Evolutionary conservation across 768 basidiomycete genomes (phyloP).

Genomic region (Boletus barrowsii): DNA sequence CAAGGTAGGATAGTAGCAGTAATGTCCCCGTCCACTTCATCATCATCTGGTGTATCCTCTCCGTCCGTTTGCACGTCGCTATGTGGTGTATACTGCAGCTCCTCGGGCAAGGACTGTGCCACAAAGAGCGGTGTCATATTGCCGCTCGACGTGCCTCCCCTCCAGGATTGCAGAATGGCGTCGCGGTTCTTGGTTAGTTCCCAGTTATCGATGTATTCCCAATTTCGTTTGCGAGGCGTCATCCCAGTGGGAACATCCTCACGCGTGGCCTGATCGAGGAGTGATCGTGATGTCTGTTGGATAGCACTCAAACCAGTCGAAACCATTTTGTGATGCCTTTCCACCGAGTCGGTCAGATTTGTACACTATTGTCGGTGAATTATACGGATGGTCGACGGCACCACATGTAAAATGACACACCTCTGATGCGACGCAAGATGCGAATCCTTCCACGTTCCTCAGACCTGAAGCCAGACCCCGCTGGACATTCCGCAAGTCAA

Average conservation of each 20-base stretch:
- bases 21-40: slow-evolving; percentile 15
- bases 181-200: slow-evolving; percentile 64
- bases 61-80: slow-evolving; percentile 18
- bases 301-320: slow-evolving; percentile 45
- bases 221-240: slow-evolving; percentile 74
- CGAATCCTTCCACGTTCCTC: slow-evolving; percentile 43
- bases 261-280: slow-evolving; percentile 56
- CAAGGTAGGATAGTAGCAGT: slow-evolving; percentile 18
- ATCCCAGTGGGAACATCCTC: slow-evolving; percentile 67
- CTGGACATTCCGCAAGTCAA: slow-evolving; percentile 51
- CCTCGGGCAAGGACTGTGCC: slow-evolving; percentile 34
- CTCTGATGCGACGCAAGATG: slow-evolving; percentile 46
- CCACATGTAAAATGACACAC: slow-evolving; percentile 34
- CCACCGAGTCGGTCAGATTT: slow-evolving; percentile 38
- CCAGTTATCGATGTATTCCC: slow-evolving; percentile 73
- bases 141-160: slow-evolving; percentile 31
- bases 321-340: slow-evolving; percentile 43
- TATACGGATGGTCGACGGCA: neutral
- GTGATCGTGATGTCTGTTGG: slow-evolving; percentile 45
- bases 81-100: slow-evolving; percentile 16
- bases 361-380: slow-evolving; percentile 36
- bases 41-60: slow-evolving; percentile 19
- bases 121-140: slow-evolving; percentile 40
- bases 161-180: slow-evolving; percentile 53
- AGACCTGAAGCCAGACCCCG: slow-evolving; percentile 49